Percentiles rank a stretch among this genome's conserved stretches.
phyloP scores from a whole-genome alignment of 208 protist genomes.

The Lotmaria passim region DNA sequence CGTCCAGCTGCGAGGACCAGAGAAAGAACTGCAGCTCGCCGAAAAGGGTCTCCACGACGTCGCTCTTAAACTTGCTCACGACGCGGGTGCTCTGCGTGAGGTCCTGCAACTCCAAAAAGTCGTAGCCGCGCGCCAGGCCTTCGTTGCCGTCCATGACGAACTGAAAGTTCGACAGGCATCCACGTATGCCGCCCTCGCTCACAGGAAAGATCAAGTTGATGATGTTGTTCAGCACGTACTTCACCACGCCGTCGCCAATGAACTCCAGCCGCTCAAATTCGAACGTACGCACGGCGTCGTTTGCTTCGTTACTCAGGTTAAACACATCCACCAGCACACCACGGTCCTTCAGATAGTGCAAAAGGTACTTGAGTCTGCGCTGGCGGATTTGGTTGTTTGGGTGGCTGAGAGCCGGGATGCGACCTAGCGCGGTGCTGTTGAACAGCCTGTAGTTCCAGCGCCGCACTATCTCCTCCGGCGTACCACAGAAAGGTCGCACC shows the following conservation, averaged over 20 bases:
- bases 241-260: constrained; percentile 87
- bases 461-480: constrained; percentile 73
- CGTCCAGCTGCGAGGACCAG: constrained; percentile 70
- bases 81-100: constrained; percentile 73
- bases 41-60: constrained; percentile 90
- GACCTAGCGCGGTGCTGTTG: constrained; percentile 47
- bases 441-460: constrained; percentile 78
- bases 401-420: constrained; percentile 77
- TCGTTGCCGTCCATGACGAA: constrained; percentile 92
- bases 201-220: constrained; percentile 72
- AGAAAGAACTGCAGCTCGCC: constrained; percentile 87
- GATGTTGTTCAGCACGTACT: constrained; percentile 85
- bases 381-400: constrained; percentile 72
- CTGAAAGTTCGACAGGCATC: constrained; percentile 71
- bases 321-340: constrained; percentile 75
- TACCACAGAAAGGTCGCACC: constrained; percentile 82
- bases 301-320: constrained; percentile 42
- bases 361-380: constrained; percentile 75
- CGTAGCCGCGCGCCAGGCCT: constrained; percentile 81
- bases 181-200: constrained; percentile 69
- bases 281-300: constrained; percentile 63
- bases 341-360: constrained; percentile 79
- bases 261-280: constrained; percentile 92
- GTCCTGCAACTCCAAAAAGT: constrained; percentile 81
- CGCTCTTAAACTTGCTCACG: constrained; percentile 93